phyloP scores from a whole-genome alignment of 257 asterid genomes.

The Leptodermis oblonga region DNA sequence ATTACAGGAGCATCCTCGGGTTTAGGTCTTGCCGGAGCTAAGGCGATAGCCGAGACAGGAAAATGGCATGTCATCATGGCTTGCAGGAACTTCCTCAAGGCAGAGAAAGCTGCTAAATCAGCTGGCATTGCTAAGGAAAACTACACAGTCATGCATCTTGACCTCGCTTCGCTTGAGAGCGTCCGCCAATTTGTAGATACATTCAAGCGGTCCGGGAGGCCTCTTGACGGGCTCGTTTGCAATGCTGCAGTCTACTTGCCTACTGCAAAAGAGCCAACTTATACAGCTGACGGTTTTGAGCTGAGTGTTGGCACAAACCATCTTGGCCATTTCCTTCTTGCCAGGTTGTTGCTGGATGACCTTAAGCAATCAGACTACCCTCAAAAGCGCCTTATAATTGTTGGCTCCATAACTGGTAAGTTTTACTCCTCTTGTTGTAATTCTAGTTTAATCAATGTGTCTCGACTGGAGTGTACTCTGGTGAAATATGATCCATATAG shows the following conservation, averaged over 20 bases:
- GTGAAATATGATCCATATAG: too few species aligned
- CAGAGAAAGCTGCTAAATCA: constrained; percentile 71
- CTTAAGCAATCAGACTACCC: constrained; percentile 58
- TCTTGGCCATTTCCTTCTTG: constrained; percentile 72
- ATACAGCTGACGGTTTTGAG: constrained; percentile 78
- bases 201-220: constrained; percentile 49
- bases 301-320: constrained; percentile 82
- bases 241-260: constrained; percentile 84
- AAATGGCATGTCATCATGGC: constrained; percentile 91
- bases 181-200: constrained; percentile 75
- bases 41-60: constrained; percentile 70
- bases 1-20: constrained; percentile 90
- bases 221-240: constrained; percentile 74
- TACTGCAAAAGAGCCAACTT: constrained; percentile 80
- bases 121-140: constrained; percentile 63
- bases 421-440: background rate
- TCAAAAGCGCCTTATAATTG: constrained; percentile 62
- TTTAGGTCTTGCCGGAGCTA: constrained; percentile 79
- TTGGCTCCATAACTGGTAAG: constrained; percentile 87
- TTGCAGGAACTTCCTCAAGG: constrained; percentile 82
- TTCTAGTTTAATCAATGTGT: too few species aligned
- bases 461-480: too few species aligned
- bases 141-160: constrained; percentile 75
- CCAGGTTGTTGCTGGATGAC: constrained; percentile 64
- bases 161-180: constrained; percentile 80